A percentile compares a stretch with the other conserved stretches of the same genome.
Conservation (phyloP, 2,329 filamentous ascomycete species). For the Scorias spongiosa region DNA sequence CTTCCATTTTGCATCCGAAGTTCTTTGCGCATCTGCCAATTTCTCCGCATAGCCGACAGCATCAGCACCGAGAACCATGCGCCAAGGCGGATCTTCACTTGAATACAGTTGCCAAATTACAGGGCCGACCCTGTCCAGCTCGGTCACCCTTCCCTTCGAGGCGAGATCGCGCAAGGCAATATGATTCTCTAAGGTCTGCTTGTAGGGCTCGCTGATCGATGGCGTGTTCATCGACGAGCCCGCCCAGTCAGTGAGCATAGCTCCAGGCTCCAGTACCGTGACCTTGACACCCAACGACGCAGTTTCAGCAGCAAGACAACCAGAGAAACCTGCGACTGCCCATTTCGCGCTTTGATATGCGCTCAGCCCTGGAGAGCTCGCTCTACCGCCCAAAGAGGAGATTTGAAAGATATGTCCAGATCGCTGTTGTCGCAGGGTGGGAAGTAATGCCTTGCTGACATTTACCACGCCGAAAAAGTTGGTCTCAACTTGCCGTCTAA, state of each 20-base stretch:
- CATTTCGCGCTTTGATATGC: not conserved
- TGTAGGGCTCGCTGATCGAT: not conserved
- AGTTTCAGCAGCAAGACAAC: not conserved
- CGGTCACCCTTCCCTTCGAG: not conserved
- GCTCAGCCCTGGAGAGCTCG: not conserved
- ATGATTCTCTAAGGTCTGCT: not conserved
- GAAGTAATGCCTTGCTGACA: slow-evolving; percentile 10
- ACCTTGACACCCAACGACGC: not conserved
- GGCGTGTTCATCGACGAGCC: not conserved
- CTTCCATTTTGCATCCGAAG: not conserved
- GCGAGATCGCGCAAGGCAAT: not conserved
- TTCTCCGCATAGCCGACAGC: not conserved
- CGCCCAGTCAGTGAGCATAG: not conserved
- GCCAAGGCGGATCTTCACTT: not conserved
- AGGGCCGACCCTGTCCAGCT: not conserved
- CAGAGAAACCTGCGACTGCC: not conserved
- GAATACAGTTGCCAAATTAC: not conserved
- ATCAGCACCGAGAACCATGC: not conserved
- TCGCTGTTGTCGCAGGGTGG: slow-evolving; percentile 9
- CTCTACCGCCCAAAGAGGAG: slow-evolving; percentile 26
- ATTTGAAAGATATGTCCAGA: slow-evolving; percentile 18
- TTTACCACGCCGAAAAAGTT: slow-evolving; percentile 12
- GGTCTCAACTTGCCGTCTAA: slow-evolving; percentile 8
- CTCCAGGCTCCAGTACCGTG: not conserved
- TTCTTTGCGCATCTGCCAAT: not conserved